Evolutionary conservation across 2,329 filamentous ascomycete genomes (phyloP).

Genomic region (Phialophora verrucosa): DNA sequence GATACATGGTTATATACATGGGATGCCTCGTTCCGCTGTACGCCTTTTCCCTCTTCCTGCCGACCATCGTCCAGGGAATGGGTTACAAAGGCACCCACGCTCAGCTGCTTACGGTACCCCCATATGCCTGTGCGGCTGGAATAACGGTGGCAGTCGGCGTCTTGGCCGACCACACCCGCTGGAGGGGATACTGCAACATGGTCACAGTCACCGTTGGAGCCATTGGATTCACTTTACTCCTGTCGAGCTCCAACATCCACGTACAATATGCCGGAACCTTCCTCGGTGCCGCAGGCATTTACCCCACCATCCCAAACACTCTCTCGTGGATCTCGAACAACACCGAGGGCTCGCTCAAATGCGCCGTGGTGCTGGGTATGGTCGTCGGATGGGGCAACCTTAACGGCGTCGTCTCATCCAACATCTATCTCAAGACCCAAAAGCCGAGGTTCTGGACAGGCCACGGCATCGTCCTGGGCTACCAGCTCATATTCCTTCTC

Average conservation of each 20-base stretch:
- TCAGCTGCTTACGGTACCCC: slow-evolving; percentile 70
- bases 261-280: slow-evolving; percentile 69
- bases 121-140: slow-evolving; percentile 66
- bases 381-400: slow-evolving; percentile 93
- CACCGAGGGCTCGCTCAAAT: slow-evolving; percentile 84
- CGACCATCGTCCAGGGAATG: slow-evolving; percentile 62
- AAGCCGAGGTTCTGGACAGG: slow-evolving; percentile 71
- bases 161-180: slow-evolving; percentile 61
- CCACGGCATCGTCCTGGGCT: slow-evolving; percentile 75
- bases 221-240: slow-evolving; percentile 77
- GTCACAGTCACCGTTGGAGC: slow-evolving; percentile 71
- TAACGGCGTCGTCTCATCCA: slow-evolving; percentile 76
- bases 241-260: slow-evolving; percentile 47
- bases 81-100: slow-evolving; percentile 63
- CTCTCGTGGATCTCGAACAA: slow-evolving; percentile 93
- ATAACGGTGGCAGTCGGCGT: slow-evolving; percentile 59
- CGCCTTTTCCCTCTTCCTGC: slow-evolving; percentile 65
- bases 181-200: slow-evolving; percentile 77
- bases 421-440: slow-evolving; percentile 70
- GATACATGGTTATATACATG: slow-evolving; percentile 53
- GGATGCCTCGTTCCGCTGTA: slow-evolving; percentile 62
- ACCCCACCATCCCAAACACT: slow-evolving; percentile 83
- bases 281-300: slow-evolving; percentile 83
- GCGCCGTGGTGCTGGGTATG: slow-evolving; percentile 82
- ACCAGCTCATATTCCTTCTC: slow-evolving; percentile 71